These are phyloP conservation scores for Lignosus rhinocerotis DNA, from an alignment of 1,284 basidiomycete genomes.

Conservation along the genomic window DNA sequence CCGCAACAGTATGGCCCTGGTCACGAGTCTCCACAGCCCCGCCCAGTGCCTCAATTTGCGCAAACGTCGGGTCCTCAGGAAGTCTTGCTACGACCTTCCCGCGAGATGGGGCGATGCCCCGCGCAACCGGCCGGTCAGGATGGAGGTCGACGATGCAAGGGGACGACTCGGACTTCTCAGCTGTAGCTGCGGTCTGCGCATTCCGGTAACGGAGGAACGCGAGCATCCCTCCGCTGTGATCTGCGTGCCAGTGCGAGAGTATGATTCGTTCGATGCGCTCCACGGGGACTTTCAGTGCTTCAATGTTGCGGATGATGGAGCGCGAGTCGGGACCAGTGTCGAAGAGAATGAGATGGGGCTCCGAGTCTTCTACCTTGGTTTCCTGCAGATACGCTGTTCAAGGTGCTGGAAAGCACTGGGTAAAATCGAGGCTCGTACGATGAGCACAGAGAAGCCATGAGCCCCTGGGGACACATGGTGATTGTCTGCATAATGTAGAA, in stretches of 20 bases:
- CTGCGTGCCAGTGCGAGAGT: conserved; percentile 82
- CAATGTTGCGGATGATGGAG: conserved; percentile 70
- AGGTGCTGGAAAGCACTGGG: neutral
- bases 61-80: conserved; percentile 70
- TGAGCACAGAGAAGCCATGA: conserved; percentile 78
- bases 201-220: conserved; percentile 55
- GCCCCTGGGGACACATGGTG: conserved; percentile 49
- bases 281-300: conserved; percentile 57
- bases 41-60: conserved; percentile 56
- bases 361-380: conserved; percentile 42
- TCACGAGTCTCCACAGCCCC: conserved; percentile 56
- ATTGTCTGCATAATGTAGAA: neutral
- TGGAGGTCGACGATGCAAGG: conserved; percentile 69
- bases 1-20: conserved; percentile 64
- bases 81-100: conserved; percentile 56
- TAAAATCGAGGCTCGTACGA: conserved; percentile 47
- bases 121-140: conserved; percentile 69
- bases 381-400: conserved; percentile 10
- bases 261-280: conserved; percentile 62
- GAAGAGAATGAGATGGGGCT: conserved; percentile 57
- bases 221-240: conserved; percentile 76
- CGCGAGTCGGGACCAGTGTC: conserved; percentile 80
- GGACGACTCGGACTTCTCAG: conserved; percentile 7
- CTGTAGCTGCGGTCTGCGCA: conserved; percentile 6
- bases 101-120: conserved; percentile 69